Percentiles rank a stretch among this genome's conserved stretches.
These are phyloP conservation scores for Purpureocillium takamizusanense DNA, from an alignment of 2,329 filamentous ascomycete genomes.

Conservation along the genomic window DNA sequence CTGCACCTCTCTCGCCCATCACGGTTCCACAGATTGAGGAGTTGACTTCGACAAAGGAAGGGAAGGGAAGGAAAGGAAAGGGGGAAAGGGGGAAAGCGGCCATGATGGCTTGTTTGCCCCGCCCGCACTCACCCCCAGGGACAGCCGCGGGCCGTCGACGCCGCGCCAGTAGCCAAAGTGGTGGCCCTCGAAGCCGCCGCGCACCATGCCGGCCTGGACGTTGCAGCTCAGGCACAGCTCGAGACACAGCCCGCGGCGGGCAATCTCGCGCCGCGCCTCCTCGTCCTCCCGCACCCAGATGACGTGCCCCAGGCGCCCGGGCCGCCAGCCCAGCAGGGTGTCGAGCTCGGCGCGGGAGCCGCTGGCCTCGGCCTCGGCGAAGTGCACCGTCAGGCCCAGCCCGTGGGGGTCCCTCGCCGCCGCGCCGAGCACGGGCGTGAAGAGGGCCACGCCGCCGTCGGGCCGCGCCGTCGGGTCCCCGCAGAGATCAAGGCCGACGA, in stretches of 20 bases:
- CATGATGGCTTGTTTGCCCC: too few relatives aligned
- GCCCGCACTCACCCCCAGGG: slow-evolving; percentile 54
- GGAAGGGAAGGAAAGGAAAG: not conserved
- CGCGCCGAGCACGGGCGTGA: slow-evolving; percentile 47
- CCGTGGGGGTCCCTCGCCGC: slow-evolving; percentile 38
- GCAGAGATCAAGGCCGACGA: slow-evolving; percentile 72
- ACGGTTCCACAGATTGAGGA: too few relatives aligned
- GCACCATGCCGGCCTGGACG: slow-evolving; percentile 64
- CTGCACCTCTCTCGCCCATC: too few relatives aligned
- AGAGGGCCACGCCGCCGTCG: slow-evolving; percentile 49
- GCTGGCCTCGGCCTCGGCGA: slow-evolving; percentile 58
- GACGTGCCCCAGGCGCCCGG: slow-evolving; percentile 67
- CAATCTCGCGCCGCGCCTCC: slow-evolving; percentile 45
- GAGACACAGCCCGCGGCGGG: slow-evolving; percentile 47
- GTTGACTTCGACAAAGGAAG: too few relatives aligned
- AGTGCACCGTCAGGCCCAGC: slow-evolving; percentile 64
- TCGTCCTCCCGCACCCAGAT: slow-evolving; percentile 62
- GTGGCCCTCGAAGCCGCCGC: slow-evolving; percentile 57
- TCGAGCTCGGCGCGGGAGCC: slow-evolving; percentile 50
- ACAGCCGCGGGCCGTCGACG: slow-evolving; percentile 48
- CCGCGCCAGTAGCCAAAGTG: slow-evolving; percentile 69
- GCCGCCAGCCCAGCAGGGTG: slow-evolving; percentile 55
- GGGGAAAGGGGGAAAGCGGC: not conserved
- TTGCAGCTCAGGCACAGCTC: slow-evolving; percentile 78
- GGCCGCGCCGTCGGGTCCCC: slow-evolving; percentile 53